Evolutionary conservation across 139 green algal genomes (phyloP).

Genomic region (Chlorella sp.): DNA sequence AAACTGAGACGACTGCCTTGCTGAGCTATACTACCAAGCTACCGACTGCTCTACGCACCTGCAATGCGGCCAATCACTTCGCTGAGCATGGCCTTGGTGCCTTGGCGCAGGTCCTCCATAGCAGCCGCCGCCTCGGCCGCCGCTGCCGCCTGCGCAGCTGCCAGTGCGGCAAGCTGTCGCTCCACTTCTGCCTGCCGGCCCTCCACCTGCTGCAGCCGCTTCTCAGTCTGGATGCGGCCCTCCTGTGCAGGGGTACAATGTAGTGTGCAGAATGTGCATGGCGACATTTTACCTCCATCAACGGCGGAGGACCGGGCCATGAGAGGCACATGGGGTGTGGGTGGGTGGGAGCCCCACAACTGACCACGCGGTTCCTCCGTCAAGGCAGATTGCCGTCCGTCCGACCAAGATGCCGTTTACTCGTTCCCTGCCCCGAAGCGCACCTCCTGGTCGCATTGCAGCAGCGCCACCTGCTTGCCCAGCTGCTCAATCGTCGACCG

Average conservation of each 20-base stretch:
- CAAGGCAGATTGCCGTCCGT: too few relatives aligned
- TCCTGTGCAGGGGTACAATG: constrained; percentile 1
- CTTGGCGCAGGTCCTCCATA: constrained; percentile 25
- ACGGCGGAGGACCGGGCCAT: too few relatives aligned
- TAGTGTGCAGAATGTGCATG: too few relatives aligned
- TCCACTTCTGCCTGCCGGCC: constrained; percentile 23
- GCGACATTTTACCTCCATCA: too few relatives aligned
- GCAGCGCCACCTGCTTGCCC: constrained; percentile 23
- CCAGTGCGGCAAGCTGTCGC: constrained; percentile 13
- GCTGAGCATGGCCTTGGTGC: constrained; percentile 14
- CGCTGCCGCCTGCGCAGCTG: neutral
- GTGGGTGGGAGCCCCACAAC: too few relatives aligned
- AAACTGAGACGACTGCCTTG: too few relatives aligned
- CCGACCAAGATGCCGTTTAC: too few relatives aligned
- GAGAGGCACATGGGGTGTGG: too few relatives aligned
- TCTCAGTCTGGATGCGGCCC: constrained; percentile 20
- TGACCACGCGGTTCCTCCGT: too few relatives aligned
- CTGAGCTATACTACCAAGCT: too few relatives aligned
- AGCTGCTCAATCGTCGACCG: constrained; percentile 30
- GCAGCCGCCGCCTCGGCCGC: constrained; percentile 7
- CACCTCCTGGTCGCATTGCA: constrained; percentile 34
- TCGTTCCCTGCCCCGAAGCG: neutral
- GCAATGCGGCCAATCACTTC: constrained; percentile 34
- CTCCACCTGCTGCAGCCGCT: constrained; percentile 43
- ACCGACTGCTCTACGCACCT: too few relatives aligned